Percentiles rank a stretch among this genome's conserved stretches.
Evolutionary conservation across 2,329 filamentous ascomycete genomes (phyloP).

Genomic region (Nothophaeocryptopus gaeumannii): DNA sequence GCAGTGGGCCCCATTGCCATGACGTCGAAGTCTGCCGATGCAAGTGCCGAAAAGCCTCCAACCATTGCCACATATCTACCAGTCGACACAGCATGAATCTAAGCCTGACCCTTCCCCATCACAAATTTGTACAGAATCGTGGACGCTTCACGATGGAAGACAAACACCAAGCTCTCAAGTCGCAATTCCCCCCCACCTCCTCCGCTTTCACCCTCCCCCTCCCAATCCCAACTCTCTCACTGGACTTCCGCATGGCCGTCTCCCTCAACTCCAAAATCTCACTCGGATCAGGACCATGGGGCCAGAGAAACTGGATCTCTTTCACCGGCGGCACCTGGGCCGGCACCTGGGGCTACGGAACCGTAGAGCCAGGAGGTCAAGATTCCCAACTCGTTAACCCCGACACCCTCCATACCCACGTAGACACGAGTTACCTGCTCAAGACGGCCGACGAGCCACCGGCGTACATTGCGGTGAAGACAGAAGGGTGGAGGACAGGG

Average conservation of each 20-base stretch:
- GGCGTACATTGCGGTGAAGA: conserved; percentile 21
- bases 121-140: too few species aligned
- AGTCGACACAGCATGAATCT: too few species aligned
- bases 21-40: too few species aligned
- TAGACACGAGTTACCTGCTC: conserved; percentile 20
- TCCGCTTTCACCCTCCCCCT: conserved; percentile 25
- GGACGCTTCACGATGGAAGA: conserved; percentile 2
- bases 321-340: conserved; percentile 53
- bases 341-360: conserved; percentile 52
- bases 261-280: conserved; percentile 52
- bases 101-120: too few species aligned
- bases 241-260: conserved; percentile 54
- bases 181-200: background rate
- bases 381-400: conserved; percentile 21
- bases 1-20: too few species aligned
- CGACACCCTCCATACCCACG: conserved; percentile 12
- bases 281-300: conserved; percentile 48
- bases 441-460: conserved; percentile 16
- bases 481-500: conserved; percentile 21
- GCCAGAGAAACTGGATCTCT: conserved; percentile 52
- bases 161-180: conserved; percentile 6
- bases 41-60: too few species aligned
- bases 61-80: too few species aligned
- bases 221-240: conserved; percentile 47
- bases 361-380: conserved; percentile 35